Evolutionary conservation across 1,284 basidiomycete species (phyloP).

Genomic region (Athelia sp.): DNA sequence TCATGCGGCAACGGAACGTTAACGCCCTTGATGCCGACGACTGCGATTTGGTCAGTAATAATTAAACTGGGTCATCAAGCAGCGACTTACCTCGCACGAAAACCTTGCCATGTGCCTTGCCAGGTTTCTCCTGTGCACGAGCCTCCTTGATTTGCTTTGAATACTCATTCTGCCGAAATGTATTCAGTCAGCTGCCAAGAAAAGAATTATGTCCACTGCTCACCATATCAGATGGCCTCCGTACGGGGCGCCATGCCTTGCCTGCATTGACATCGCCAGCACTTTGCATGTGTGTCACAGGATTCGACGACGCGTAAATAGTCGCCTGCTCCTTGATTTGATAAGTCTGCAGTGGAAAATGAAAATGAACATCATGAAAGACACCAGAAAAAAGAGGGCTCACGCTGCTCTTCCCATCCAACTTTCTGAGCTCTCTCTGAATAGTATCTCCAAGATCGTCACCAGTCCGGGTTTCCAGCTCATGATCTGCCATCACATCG

Average conservation of each 20-base stretch:
- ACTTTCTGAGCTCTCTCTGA: slow-evolving; percentile 59
- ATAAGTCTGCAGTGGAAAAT: slow-evolving; percentile 50
- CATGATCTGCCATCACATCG: too few relatives aligned
- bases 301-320: slow-evolving; percentile 80
- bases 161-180: slow-evolving; percentile 74
- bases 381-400: too few relatives aligned
- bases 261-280: slow-evolving; percentile 80
- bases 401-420: slow-evolving; percentile 47
- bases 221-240: slow-evolving; percentile 92
- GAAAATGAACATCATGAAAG: too few relatives aligned
- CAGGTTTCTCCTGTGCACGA: slow-evolving; percentile 68
- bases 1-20: slow-evolving; percentile 72
- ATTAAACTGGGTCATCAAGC: neutral
- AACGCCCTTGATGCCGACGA: slow-evolving; percentile 73
- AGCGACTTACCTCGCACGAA: slow-evolving; percentile 77
- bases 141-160: slow-evolving; percentile 83
- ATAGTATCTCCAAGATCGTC: slow-evolving; percentile 61
- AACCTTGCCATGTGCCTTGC: slow-evolving; percentile 85
- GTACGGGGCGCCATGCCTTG: slow-evolving; percentile 84
- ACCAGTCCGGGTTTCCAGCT: slow-evolving; percentile 20
- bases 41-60: slow-evolving; percentile 32
- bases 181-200: slow-evolving; percentile 1
- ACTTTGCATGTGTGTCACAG: slow-evolving; percentile 59
- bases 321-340: slow-evolving; percentile 66
- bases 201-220: slow-evolving; percentile 15